Evolutionary conservation across 139 green algal species (phyloP), one percentile per base, ranked within the genome.

Genomic region (Desmodesmus armatus): DNA sequence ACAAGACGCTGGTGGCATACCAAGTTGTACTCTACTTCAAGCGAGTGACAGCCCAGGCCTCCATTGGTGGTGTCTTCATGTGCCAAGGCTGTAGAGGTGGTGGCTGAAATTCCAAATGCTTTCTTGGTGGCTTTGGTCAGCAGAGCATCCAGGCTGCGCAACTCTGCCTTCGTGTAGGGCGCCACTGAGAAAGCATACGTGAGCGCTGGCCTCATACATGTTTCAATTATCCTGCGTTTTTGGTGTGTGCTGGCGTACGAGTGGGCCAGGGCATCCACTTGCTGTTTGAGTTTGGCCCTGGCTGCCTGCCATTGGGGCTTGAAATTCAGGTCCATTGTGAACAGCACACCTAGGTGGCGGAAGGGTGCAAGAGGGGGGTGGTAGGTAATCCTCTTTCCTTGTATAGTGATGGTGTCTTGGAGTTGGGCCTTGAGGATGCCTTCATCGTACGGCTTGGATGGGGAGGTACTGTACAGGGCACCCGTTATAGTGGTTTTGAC

Each of bases 221-320:
- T 81, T n/a, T 81, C 51, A 69, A 81, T 81, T 6, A 77, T 77
- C 6, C 69, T 29, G n/a, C 15, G 44, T n/a, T 53, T 81, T 69
- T 81, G 74, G 2, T 11, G 3, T 47, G 7, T 69, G 31, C 49
- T 81, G 15, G 47, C 47, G 29, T 69, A 81, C 7, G 74, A 81
- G 2, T 15, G 25, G 17, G 3, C 29, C 74, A 81, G 31, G 13
- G 9, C 67, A 2, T 66, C 27, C 23, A 47, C 17, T 13, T 53
- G 5, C 15, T 69, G 11, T 31, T 44, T 43, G n/a, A 81, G 7
- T 69, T 47, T 44, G 6, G 67, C 17, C 44, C 44, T 3, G 1
- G 44, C 67, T 29, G n/a, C 3, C 4, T 47, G 43, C 2, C 49
- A 47, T 21, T 81, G 74, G 15, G 9, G 74, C 35, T n/a, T 44